Conservation (phyloP, 768 basidiomycete species). For the Sutorius australiensis region DNA sequence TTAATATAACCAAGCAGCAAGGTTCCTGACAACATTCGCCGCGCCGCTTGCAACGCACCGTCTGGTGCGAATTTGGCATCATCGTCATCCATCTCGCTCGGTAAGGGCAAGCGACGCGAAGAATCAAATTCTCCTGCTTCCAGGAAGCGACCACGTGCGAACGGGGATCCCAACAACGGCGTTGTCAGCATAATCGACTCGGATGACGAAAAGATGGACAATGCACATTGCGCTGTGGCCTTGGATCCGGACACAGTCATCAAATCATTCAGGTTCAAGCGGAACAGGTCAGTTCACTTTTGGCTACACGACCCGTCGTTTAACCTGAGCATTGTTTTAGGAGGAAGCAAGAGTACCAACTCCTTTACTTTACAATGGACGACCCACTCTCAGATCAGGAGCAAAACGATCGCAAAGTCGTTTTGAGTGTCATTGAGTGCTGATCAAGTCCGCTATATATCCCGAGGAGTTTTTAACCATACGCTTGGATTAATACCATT, state of each 20-base stretch:
- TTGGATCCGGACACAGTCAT: slow-evolving; percentile 36
- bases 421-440: slow-evolving; percentile 45
- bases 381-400: slow-evolving; percentile 56
- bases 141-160: slow-evolving; percentile 29
- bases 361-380: slow-evolving; percentile 76
- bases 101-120: slow-evolving; percentile 23
- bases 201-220: slow-evolving; percentile 6
- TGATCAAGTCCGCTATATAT: slow-evolving; percentile 10
- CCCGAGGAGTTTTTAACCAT: not conserved
- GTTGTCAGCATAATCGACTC: slow-evolving; percentile 23
- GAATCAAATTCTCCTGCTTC: slow-evolving; percentile 19
- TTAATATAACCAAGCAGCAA: slow-evolving; percentile 11
- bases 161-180: slow-evolving; percentile 25
- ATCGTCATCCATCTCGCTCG: slow-evolving; percentile 6
- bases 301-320: not conserved
- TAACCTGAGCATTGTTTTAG: slow-evolving; percentile 9
- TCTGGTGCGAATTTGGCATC: slow-evolving; percentile 2
- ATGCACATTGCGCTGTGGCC: not conserved
- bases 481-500: not conserved
- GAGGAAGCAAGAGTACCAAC: slow-evolving; percentile 62
- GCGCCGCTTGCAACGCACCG: slow-evolving; percentile 17
- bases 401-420: slow-evolving; percentile 44
- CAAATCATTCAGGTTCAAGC: slow-evolving; percentile 48
- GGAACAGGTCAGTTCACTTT: slow-evolving; percentile 37
- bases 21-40: slow-evolving; percentile 12